These are phyloP conservation scores for Hansenula sp. DNA, from an alignment of 1,139 yeast species.

Conservation along the genomic window DNA sequence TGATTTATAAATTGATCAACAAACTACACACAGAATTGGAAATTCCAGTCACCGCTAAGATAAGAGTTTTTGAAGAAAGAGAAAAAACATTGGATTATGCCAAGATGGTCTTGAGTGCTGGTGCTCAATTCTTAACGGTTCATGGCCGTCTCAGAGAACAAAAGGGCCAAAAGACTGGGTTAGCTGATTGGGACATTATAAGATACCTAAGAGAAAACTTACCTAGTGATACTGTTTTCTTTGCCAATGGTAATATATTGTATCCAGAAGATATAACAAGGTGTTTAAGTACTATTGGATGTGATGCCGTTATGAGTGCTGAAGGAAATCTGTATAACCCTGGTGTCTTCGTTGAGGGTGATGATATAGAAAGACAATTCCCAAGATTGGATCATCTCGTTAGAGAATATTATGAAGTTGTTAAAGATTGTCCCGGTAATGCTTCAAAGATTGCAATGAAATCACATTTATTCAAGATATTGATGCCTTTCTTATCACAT, in stretches of 20 bases:
- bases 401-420: constrained; percentile 86
- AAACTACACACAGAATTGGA: constrained; percentile 70
- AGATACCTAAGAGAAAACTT: constrained; percentile 73
- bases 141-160: constrained; percentile 96
- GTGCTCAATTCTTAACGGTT: constrained; percentile 91
- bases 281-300: constrained; percentile 56
- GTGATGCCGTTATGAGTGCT: constrained; percentile 97
- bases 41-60: constrained; percentile 93
- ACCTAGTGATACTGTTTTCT: constrained; percentile 81
- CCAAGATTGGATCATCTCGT: constrained; percentile 83
- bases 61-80: constrained; percentile 82
- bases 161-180: constrained; percentile 94
- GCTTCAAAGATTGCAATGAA: constrained; percentile 87
- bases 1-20: constrained; percentile 67
- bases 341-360: constrained; percentile 57
- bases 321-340: constrained; percentile 95
- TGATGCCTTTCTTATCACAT: constrained; percentile 71
- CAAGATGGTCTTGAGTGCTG: constrained; percentile 85
- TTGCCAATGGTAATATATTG: constrained; percentile 88
- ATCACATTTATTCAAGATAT: constrained; percentile 84
- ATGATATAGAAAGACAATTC: constrained; percentile 59
- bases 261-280: constrained; percentile 77
- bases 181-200: constrained; percentile 89
- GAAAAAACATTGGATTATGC: constrained; percentile 87
- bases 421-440: constrained; percentile 57